These are phyloP conservation scores for Hyaloscypha variabilis DNA, from an alignment of 495 filamentous ascomycete genomes.

Conservation along the genomic window DNA sequence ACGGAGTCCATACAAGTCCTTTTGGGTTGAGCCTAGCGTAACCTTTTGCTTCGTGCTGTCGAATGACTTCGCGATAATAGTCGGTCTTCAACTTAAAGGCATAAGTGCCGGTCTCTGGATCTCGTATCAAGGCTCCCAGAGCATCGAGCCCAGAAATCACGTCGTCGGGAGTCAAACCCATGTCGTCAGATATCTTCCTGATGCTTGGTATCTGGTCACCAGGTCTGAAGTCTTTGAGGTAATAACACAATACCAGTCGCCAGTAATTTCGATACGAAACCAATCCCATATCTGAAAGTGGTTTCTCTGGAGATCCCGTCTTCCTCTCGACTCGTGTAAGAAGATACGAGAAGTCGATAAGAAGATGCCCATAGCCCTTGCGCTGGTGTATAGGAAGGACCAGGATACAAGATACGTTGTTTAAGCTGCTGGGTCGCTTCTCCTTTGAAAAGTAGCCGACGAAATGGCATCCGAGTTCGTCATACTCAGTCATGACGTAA, in stretches of 20 bases:
- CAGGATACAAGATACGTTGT: conserved; percentile 97
- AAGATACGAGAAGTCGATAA: conserved; percentile 98
- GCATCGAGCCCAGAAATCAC: conserved; percentile 92
- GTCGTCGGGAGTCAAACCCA: conserved; percentile 95
- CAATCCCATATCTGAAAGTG: conserved; percentile 94
- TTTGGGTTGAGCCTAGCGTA: conserved; percentile 84
- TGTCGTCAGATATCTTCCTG: conserved; percentile 81
- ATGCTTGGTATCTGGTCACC: conserved; percentile 54
- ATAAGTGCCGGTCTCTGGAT: conserved; percentile 86
- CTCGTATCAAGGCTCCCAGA: conserved; percentile 82
- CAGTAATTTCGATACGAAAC: conserved; percentile 98
- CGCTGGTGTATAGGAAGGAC: conserved; percentile 95
- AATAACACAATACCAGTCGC: conserved; percentile 84
- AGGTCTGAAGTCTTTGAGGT: conserved; percentile 47
- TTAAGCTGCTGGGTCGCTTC: conserved; percentile 90
- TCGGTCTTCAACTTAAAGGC: conserved; percentile 82
- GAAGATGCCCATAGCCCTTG: conserved; percentile 92
- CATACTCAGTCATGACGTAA: conserved; percentile 96
- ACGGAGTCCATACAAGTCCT: conserved; percentile 93
- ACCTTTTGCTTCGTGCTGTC: conserved; percentile 81
- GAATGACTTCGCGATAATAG: conserved; percentile 83
- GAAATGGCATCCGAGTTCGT: conserved; percentile 93
- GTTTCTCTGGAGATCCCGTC: conserved; percentile 95
- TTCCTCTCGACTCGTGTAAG: conserved; percentile 91
- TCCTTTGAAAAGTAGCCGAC: conserved; percentile 99